Evolutionary conservation across 352 stramenopile species (phyloP).

Genomic region (Pythium pyrilobum): DNA sequence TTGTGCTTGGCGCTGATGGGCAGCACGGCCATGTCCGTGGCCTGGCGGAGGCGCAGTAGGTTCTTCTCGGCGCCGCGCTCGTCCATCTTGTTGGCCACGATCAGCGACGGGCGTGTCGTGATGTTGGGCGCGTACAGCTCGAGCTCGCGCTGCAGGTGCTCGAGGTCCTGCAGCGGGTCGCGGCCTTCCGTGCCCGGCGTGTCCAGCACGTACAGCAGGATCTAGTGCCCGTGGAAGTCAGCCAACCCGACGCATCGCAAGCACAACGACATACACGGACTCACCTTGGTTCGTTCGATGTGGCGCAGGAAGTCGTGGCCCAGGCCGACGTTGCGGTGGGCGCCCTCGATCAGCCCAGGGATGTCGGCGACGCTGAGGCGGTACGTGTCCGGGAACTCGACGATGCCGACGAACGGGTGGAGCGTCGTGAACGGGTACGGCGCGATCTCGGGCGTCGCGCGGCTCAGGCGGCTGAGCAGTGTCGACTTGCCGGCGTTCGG

Average conservation of each 20-base stretch:
- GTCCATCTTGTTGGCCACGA: constrained; percentile 91
- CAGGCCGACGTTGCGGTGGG: constrained; percentile 95
- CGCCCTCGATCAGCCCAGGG: constrained; percentile 86
- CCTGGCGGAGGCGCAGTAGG: constrained; percentile 61
- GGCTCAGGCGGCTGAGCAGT: constrained; percentile 91
- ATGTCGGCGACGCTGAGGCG: constrained; percentile 89
- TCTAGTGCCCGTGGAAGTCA: too few relatives aligned
- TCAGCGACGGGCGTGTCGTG: constrained; percentile 76
- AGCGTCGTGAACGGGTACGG: constrained; percentile 98
- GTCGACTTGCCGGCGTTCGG: constrained; percentile 98
- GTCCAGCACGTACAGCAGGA: constrained; percentile 85
- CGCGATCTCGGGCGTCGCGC: constrained; percentile 92
- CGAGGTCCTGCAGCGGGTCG: constrained; percentile 71
- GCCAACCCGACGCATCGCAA: too few relatives aligned
- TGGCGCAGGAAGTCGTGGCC: constrained; percentile 98
- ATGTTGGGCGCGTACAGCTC: constrained; percentile 86
- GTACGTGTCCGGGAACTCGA: constrained; percentile 94
- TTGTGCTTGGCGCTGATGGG: constrained; percentile 85
- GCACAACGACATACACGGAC: background rate
- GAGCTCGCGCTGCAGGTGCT: constrained; percentile 77
- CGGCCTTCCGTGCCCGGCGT: constrained; percentile 72
- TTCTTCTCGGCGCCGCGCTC: constrained; percentile 76
- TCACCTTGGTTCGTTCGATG: constrained; percentile 98
- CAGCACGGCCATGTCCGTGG: constrained; percentile 70
- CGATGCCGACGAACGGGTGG: constrained; percentile 93